Evolutionary conservation across 2,329 filamentous ascomycete species (phyloP).

Genomic region (Verticillium tricorpus): DNA sequence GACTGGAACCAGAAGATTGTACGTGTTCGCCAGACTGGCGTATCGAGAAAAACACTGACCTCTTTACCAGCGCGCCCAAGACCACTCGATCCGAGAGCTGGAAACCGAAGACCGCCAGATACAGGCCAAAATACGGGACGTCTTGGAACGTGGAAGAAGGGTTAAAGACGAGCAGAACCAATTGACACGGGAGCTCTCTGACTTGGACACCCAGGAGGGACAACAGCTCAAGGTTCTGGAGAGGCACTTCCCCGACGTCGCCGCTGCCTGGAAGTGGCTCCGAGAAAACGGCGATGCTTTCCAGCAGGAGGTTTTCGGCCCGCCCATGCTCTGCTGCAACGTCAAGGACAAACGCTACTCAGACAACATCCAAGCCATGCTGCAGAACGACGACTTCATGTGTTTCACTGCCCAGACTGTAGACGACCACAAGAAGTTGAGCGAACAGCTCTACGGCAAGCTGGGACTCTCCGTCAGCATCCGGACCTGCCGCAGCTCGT

Average conservation of each 20-base stretch:
- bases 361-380: conserved; percentile 47
- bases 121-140: conserved; percentile 31
- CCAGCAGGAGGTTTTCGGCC: conserved; percentile 72
- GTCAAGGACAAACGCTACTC: conserved; percentile 68
- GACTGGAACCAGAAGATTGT: conserved; percentile 72
- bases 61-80: conserved; percentile 50
- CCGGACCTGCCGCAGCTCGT: conserved; percentile 52
- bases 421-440: conserved; percentile 71
- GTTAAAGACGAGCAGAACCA: conserved; percentile 33
- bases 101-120: conserved; percentile 35
- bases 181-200: conserved; percentile 45
- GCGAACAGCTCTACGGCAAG: conserved; percentile 56
- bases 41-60: conserved; percentile 17
- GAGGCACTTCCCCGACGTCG: conserved; percentile 57
- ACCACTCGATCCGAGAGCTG: conserved; percentile 51
- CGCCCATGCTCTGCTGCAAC: conserved; percentile 75
- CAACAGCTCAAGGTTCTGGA: conserved; percentile 66
- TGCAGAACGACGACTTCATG: conserved; percentile 48
- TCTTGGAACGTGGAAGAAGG: conserved; percentile 35
- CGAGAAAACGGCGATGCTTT: conserved; percentile 65
- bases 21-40: conserved; percentile 25
- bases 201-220: conserved; percentile 69
- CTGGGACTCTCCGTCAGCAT: conserved; percentile 70
- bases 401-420: conserved; percentile 73
- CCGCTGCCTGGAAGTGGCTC: conserved; percentile 77